phyloP scores from a whole-genome alignment of 2,329 filamentous ascomycete species.

The Chaetothyriales sp. region DNA sequence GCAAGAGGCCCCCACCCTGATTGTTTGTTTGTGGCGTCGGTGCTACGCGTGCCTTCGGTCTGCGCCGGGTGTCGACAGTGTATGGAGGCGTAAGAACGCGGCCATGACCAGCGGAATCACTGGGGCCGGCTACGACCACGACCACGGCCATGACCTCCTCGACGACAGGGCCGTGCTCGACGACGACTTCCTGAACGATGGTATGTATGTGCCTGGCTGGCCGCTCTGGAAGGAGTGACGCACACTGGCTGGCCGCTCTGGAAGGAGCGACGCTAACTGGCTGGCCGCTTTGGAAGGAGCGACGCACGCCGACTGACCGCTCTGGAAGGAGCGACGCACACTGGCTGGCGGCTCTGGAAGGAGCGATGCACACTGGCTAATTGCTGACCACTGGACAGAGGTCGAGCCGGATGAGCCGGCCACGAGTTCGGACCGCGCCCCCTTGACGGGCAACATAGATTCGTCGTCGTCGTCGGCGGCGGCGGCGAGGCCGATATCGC shows the following conservation, averaged over 20 bases:
- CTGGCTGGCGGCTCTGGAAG: slow-evolving; percentile 42
- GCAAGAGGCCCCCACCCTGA: neutral
- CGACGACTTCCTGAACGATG: slow-evolving; percentile 28
- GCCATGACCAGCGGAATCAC: slow-evolving; percentile 22
- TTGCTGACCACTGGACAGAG: slow-evolving; percentile 55
- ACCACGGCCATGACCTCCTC: slow-evolving; percentile 9
- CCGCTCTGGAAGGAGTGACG: slow-evolving; percentile 32
- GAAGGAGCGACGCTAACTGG: too few relatives aligned
- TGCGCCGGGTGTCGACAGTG: neutral
- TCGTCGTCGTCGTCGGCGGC: slow-evolving; percentile 35
- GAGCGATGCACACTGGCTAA: slow-evolving; percentile 42
- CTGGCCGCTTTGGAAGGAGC: slow-evolving; percentile 37
- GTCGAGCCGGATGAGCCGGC: slow-evolving; percentile 85
- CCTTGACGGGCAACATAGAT: slow-evolving; percentile 73
- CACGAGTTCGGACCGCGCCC: slow-evolving; percentile 56
- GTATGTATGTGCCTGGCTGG: slow-evolving; percentile 42
- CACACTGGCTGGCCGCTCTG: too few relatives aligned
- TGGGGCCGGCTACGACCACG: neutral
- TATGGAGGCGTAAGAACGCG: slow-evolving; percentile 6
- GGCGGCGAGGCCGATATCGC: slow-evolving; percentile 44
- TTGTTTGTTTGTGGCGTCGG: too few relatives aligned
- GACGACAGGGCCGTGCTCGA: slow-evolving; percentile 18
- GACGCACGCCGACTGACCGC: slow-evolving; percentile 53
- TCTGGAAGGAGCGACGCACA: slow-evolving; percentile 31
- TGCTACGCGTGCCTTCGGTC: neutral